Conservation (phyloP, 495 filamentous ascomycete species). For the Aspergillus sclerotiicarbonarius region DNA sequence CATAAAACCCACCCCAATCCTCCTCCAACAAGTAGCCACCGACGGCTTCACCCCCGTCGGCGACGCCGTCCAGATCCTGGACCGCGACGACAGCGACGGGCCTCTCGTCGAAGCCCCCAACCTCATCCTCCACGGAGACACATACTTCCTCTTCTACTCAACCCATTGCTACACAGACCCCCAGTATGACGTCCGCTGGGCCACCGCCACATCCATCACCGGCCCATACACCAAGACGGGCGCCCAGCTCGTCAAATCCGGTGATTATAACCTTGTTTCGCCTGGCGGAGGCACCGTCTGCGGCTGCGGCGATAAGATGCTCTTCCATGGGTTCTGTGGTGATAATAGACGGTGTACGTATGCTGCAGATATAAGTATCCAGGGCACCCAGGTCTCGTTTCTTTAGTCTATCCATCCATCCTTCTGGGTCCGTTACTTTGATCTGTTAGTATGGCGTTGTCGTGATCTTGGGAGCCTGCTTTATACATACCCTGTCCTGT, state of each 20-base stretch:
- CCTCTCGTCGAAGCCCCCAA: constrained; percentile 63
- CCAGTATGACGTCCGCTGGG: constrained; percentile 56
- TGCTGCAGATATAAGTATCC: constrained; percentile 34
- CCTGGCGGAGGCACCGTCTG: constrained; percentile 54
- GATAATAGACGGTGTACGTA: constrained; percentile 36
- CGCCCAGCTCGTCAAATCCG: constrained; percentile 37
- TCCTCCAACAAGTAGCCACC: constrained; percentile 53
- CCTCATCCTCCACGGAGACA: constrained; percentile 42
- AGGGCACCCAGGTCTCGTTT: constrained; percentile 24
- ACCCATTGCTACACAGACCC: constrained; percentile 53
- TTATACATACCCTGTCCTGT: no score
- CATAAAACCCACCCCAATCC: constrained; percentile 57
- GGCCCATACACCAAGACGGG: constrained; percentile 47
- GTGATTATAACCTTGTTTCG: constrained; percentile 40
- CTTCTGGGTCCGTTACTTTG: neutral
- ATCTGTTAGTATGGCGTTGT: no score
- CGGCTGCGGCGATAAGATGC: constrained; percentile 42
- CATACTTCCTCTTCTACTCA: constrained; percentile 62
- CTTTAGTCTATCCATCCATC: constrained; percentile 16
- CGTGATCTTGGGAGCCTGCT: no score
- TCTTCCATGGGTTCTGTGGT: constrained; percentile 53
- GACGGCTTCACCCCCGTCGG: constrained; percentile 55
- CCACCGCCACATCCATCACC: constrained; percentile 41
- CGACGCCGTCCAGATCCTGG: constrained; percentile 51
- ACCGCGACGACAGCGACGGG: constrained; percentile 54